Evolutionary conservation across 805 yeast species (phyloP), one percentile per base, ranked within the genome.

Genomic region (Lipomyces sp.): DNA sequence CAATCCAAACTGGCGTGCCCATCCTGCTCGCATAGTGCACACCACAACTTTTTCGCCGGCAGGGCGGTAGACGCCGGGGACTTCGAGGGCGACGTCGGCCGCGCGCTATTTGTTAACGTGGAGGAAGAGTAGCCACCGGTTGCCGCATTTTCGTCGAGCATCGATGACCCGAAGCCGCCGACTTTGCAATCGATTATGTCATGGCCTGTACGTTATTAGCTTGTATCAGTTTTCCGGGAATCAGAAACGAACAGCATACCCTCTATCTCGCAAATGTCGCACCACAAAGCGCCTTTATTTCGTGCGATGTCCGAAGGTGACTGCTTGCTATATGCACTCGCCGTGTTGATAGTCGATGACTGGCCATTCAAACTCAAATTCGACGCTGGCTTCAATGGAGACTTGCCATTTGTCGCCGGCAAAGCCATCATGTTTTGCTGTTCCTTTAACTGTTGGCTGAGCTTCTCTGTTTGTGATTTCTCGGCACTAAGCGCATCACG

Each of bases 1-100:
- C 98, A 91, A 49, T 88, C 88, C 28, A 82, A 73, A 57, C 93
- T 84, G 42, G 81, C 83, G 64, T 91, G 98, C 0, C 98, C 98
- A 39, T 80, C 82, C 47, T 87, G 73, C 66, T 91, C 98, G 70
- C 98, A 91, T 46, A 88, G 72, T 0, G 95, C 96, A 70, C 98
- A 91, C 95, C 96, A 91, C 55, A 79, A 75, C 24, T 71, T 71
- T 39, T 90, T 75, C 1, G 96, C 96, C 1, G 80, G 80, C 0
- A 89, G 74, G 0, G 90, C 84, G 64, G 87, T 93, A 19, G 68
- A 66, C 1, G 60, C 64, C 3, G 71, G 69, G 0, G 87, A 19
- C 21, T 8, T 8, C 5, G 44, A 29, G 5, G 32, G 84, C 35
- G 69, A 65, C 50, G 77, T 80, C 1, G 81, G 72, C 28, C 78